Base-by-base conservation (phyloP, 805 yeast genomes). In the Candida dajiaensis region DNA sequence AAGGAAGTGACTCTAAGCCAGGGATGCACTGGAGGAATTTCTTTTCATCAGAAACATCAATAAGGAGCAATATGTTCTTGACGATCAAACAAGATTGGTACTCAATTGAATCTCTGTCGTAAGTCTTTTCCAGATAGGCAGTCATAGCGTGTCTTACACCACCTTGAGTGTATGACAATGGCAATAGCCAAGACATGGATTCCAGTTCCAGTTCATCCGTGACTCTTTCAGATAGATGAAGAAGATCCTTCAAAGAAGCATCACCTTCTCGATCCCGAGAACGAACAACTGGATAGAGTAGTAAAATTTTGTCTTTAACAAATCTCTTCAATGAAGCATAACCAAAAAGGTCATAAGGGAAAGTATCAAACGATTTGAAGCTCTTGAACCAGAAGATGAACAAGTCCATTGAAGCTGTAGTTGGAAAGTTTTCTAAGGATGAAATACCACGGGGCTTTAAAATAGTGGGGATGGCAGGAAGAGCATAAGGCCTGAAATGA, bases 111-210 rank as follows among this genome's bases (percentile, higher is more conserved):
- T 40, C 40, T 4, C 45, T 51, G n/a, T 57, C 57, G 21, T 66
- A 53, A 5, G 46, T 19, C 2, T 35, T 23, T 11, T 16, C 50
- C 35, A 50, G 56, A 28, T 9, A 36, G 29, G 52, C 56, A 31
- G 64, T 67, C 0, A 72, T 54, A 6, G 62, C 62, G 43, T 65
- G 60, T 46, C 74, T 56, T 1, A 59, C 42, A 0, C 80, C 79
- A 29, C 58, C 59, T 13, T 58, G 60, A 0, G 76, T 60, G 50
- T 65, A 77, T 0, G 78, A 62, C 19, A 78, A 52, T 0, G 83
- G 71, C 1, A 80, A 61, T 0, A 70, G 53, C n/a, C 64, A 45
- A 0, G 76, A 61, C 7, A 74, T 45, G 25, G 73, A 58, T 11
- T 68, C 70, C 6, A 53, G 48, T 9, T 66, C 50, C 10, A 73